A percentile compares a stretch with the other conserved stretches of the same genome.
These are phyloP conservation scores for Heterobasidion parviporum DNA, from an alignment of 1,284 basidiomycete species.

Conservation along the genomic window DNA sequence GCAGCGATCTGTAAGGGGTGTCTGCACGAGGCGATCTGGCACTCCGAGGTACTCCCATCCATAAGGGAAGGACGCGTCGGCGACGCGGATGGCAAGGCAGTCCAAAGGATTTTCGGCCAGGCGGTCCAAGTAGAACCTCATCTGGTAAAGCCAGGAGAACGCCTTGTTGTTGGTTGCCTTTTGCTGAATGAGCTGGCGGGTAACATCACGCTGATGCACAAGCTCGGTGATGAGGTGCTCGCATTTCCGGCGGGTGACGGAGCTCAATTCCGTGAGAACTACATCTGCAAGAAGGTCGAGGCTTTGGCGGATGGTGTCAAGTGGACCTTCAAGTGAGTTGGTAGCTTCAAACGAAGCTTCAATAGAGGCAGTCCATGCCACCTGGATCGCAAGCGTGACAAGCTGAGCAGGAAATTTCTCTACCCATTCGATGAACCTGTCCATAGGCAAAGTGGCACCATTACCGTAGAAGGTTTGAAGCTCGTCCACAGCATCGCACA, in stretches of 20 bases:
- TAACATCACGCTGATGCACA: conserved; percentile 95
- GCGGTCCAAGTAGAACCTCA: conserved; percentile 93
- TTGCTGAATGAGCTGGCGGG: conserved; percentile 70
- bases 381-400: conserved; percentile 89
- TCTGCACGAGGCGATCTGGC: conserved; percentile 95
- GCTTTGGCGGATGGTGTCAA: conserved; percentile 75
- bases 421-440: conserved; percentile 84
- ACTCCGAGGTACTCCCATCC: conserved; percentile 99
- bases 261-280: conserved; percentile 82
- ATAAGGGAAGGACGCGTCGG: conserved; percentile 92
- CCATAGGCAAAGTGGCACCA: conserved; percentile 42
- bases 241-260: conserved; percentile 92
- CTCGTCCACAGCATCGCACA: conserved; percentile 76
- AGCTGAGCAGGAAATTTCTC: conserved; percentile 93
- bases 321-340: conserved; percentile 52
- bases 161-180: conserved; percentile 57
- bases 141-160: conserved; percentile 96
- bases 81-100: conserved; percentile 75
- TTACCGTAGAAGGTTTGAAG: conserved; percentile 78
- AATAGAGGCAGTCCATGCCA: conserved; percentile 88
- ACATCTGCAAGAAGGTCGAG: conserved; percentile 94
- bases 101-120: conserved; percentile 69
- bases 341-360: conserved; percentile 63
- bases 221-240: conserved; percentile 99
- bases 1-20: conserved; percentile 95